Evolutionary conservation across 2,329 filamentous ascomycete species (phyloP).

Genomic region (Cercospora sp.): DNA sequence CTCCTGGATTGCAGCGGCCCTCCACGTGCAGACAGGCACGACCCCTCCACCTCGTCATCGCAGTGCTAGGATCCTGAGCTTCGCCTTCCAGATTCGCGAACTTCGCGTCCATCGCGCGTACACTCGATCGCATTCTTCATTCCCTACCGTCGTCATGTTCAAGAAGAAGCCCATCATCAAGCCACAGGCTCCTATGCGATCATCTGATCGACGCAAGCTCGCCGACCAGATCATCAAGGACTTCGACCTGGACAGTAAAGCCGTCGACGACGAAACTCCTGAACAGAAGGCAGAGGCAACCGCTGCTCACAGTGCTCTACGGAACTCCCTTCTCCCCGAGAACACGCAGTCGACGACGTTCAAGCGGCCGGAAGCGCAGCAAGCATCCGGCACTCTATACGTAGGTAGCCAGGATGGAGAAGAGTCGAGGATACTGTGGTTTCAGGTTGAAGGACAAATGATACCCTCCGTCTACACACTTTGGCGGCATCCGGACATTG

Average conservation of each 20-base stretch:
- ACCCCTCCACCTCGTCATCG: conserved; percentile 4
- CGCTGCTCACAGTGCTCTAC: conserved; percentile 51
- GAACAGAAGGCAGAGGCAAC: conserved; percentile 48
- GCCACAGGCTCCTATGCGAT: conserved; percentile 64
- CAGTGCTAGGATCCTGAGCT: not conserved
- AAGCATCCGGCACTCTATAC: conserved; percentile 64
- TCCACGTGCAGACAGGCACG: not conserved
- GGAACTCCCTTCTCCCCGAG: conserved; percentile 63
- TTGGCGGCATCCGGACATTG: conserved; percentile 62
- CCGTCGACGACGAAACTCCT: conserved; percentile 38
- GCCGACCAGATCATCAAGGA: conserved; percentile 67
- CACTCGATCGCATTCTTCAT: not conserved
- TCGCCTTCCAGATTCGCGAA: not conserved
- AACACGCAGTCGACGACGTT: conserved; percentile 64
- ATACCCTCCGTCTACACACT: conserved; percentile 62
- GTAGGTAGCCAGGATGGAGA: conserved; percentile 59
- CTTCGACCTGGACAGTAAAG: conserved; percentile 37
- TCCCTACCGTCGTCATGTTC: conserved; percentile 35
- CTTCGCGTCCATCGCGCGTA: not conserved
- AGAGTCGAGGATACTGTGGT: conserved; percentile 64
- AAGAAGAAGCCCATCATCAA: conserved; percentile 57
- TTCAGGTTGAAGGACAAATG: conserved; percentile 59
- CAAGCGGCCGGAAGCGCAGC: conserved; percentile 62
- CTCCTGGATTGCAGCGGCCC: not conserved
- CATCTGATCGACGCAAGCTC: conserved; percentile 65